Conservation (phyloP, 2,329 filamentous ascomycete species). For the Botryotinia narcissicola region DNA sequence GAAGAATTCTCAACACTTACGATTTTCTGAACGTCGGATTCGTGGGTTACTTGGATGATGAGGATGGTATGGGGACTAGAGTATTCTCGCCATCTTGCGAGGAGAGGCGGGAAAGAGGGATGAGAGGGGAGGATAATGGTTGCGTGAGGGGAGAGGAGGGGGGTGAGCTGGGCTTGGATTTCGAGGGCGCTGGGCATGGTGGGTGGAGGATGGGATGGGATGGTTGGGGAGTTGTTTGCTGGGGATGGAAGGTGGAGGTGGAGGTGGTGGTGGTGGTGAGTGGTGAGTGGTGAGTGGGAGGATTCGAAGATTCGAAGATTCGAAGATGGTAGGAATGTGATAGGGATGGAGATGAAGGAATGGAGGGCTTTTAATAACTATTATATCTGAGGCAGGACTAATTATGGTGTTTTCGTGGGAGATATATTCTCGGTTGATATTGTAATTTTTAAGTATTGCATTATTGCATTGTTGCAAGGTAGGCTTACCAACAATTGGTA, state of each 20-base stretch:
- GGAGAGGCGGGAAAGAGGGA: background rate
- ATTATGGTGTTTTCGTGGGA: background rate
- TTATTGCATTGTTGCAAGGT: background rate
- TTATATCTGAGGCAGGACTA: background rate
- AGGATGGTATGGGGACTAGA: background rate
- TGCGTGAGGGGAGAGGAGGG: background rate
- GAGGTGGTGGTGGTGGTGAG: background rate
- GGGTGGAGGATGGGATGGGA: too few relatives aligned
- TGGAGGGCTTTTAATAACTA: background rate
- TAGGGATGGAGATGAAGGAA: background rate
- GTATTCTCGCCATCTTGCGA: conserved; percentile 7
- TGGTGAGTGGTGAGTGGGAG: too few relatives aligned
- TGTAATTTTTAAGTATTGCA: background rate
- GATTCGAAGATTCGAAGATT: too few relatives aligned
- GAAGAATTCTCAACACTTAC: background rate
- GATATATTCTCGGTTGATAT: accelerated
- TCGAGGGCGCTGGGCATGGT: background rate
- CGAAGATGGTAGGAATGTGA: background rate
- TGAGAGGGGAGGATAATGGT: background rate
- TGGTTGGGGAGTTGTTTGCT: background rate
- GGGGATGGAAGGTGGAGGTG: background rate
- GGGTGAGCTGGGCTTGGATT: background rate
- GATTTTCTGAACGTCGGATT: background rate
- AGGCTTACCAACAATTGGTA: background rate
- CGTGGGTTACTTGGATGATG: conserved; percentile 1